Evolutionary conservation across 768 basidiomycete species (phyloP), one percentile per base, ranked within the genome.

Genomic region (Dentipellis sp.): DNA sequence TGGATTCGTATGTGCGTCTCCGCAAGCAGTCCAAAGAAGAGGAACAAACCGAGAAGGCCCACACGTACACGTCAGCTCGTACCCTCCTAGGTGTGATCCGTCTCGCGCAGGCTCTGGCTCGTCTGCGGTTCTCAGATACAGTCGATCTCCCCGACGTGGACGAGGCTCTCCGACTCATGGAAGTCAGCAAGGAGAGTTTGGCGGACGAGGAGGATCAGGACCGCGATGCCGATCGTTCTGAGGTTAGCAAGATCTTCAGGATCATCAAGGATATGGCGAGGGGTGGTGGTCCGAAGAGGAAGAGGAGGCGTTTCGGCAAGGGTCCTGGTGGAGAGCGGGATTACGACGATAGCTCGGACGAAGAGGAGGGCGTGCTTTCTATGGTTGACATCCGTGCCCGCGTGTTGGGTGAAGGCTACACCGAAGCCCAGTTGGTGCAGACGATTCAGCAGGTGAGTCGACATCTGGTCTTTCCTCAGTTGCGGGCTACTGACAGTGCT

Each of bases 131-230:
- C 72, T 81, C 88, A 52, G 82, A 87, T 64, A 73, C 73, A 2
- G 97, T 98, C 40, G 84, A 84, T 50, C 82, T 85, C 55, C 78
- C 80, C 39, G 97, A 99, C 66, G 94, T 99, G 11, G 94, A 98
- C 65, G 97, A 98, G 71, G 97, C 97, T 2, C 75, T 99, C 59
- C 84, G 97, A 39, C 74, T 99, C 58, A 98, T 99, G 94, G 92
- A 94, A 57, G 92, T 90, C 63, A 92, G 89, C 72, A 99, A 98
- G 70, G 88, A 91, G 65, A 91, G 86, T 65, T 73, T 99, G 62
- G 77, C 83, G 54, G 91, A 94, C 47, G 91, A 91, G 10, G 80
- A 82, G 17, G 86, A 87, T 45, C 77, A 78, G 46, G 86, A 83
- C 36, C 72, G 74, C 29, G 86, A 87, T 36, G 75, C 76, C 4